Base-by-base conservation (phyloP, 371 early-diverging fungal genomes). In the Mucor plumbeus region DNA sequence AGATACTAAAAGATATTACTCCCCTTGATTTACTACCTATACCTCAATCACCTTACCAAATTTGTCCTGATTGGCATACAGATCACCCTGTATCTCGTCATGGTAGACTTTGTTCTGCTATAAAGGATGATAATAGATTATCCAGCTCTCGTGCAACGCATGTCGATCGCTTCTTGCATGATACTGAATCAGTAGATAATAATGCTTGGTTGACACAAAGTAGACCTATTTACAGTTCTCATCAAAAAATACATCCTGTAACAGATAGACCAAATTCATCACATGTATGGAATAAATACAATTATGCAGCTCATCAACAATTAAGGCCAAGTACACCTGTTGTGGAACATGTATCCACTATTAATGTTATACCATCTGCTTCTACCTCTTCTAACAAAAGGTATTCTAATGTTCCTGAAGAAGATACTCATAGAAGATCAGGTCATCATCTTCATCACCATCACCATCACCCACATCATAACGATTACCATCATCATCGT, bases 211-310 rank as follows among this genome's bases (percentile, higher is more conserved):
- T 68, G 7, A 31, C 66, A 11, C 57, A 65, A 15, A 65, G 43
- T 15, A 54, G 73, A 36, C 73, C 73, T 8, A 73, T 73, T 8
- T 73, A 73, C 48, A 73, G 73, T 5, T 73, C 73, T n/a, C 73
- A 69, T 40, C 63, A 73, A 55, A 73, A 73, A 55, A 48, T 66
- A 7, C 66, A 73, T 66, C 73, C 73, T 5, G 60, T 69, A 1
- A 44, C 69, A 11, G 69, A 72, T 41, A 34, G 63, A 33, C 71
- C 71, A 1, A 65, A 58, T n/a, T 60, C 68, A 56, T 57, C 68
- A 26, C 35, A 67, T 35, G 3, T 47, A 14, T 50, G 59, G 64
- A 69, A 64, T 33, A 63, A 64, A 48, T 70, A 70, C 39, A 64
- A 50, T 35, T 61, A 70, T 65, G 64, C 65, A 14, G 64, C 69